Conservation (phyloP, 2,329 filamentous ascomycete genomes). For the Cyclaneusma minus region DNA sequence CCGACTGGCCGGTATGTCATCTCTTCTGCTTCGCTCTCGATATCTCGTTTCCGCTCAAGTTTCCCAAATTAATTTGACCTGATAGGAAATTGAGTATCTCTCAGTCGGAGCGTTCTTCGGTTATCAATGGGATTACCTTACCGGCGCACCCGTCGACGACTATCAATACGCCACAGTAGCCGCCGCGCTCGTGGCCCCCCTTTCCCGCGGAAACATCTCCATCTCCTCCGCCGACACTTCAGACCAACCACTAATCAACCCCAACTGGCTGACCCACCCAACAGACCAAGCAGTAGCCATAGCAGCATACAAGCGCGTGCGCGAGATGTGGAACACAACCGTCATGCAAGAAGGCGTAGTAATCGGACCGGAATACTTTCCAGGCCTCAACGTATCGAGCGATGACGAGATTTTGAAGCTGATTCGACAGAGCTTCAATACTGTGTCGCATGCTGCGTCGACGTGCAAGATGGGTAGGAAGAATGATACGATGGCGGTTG, state of each 20-base stretch:
- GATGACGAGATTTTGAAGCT: constrained; percentile 13
- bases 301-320: constrained; percentile 24
- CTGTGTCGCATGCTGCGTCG: constrained; percentile 19
- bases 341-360: constrained; percentile 7
- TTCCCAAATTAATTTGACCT: too few relatives aligned
- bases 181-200: constrained; percentile 22
- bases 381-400: constrained; percentile 6
- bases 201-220: constrained; percentile 28
- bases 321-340: constrained; percentile 13
- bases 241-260: constrained; percentile 24
- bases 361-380: constrained; percentile 9
- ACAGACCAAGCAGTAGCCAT: constrained; percentile 28
- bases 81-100: constrained; percentile 5
- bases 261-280: constrained; percentile 27
- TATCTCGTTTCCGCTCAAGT: too few relatives aligned
- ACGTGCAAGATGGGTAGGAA: constrained; percentile 22
- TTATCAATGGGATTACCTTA: constrained; percentile 2
- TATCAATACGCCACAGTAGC: constrained; percentile 19
- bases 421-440: constrained; percentile 17
- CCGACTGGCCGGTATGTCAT: constrained; percentile 5
- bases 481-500: constrained; percentile 13
- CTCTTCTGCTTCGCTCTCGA: too few relatives aligned
- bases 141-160: constrained; percentile 13
- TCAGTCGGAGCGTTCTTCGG: constrained; percentile 5
- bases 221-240: constrained; percentile 20